A percentile compares a stretch with the other conserved stretches of the same genome.
Conservation (phyloP, 2,329 filamentous ascomycete species). For the Grosmannia clavigera region DNA sequence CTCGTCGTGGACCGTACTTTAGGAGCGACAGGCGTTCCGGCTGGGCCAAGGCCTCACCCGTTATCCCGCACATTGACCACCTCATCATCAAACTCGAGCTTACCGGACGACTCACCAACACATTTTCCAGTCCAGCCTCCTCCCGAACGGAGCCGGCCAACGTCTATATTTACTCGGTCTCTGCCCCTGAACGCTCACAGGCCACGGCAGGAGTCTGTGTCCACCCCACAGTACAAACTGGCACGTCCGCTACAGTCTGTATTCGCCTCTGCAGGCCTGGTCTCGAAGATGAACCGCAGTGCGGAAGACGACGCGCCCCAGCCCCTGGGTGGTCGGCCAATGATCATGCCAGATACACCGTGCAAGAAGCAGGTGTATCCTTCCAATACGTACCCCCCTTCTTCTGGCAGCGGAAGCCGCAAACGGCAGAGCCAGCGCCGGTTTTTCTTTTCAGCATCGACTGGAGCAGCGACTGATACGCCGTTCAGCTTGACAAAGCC, state of each 20-base stretch:
- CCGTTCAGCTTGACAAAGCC: constrained; percentile 54
- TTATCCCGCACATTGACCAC: constrained; percentile 78
- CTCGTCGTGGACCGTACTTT: constrained; percentile 32
- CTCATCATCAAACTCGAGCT: constrained; percentile 70
- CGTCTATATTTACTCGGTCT: constrained; percentile 57
- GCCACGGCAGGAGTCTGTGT: constrained; percentile 36
- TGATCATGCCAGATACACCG: constrained; percentile 81
- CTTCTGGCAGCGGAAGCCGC: constrained; percentile 46
- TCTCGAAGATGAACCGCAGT: constrained; percentile 87
- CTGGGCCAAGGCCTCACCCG: constrained; percentile 55
- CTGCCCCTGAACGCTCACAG: constrained; percentile 51
- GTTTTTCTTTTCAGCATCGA: constrained; percentile 53
- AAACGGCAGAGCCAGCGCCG: constrained; percentile 38
- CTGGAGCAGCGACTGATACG: constrained; percentile 36
- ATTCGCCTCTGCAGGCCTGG: constrained; percentile 86
- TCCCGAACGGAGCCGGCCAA: constrained; percentile 31
- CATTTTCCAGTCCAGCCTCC: constrained; percentile 43
- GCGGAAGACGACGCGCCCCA: constrained; percentile 51
- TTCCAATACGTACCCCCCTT: constrained; percentile 53
- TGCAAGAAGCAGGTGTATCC: constrained; percentile 74
- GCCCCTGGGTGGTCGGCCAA: constrained; percentile 39
- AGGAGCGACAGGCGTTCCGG: not conserved
- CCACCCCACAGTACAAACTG: constrained; percentile 67
- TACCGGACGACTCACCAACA: constrained; percentile 60
- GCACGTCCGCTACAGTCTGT: constrained; percentile 68